phyloP scores from a whole-genome alignment of 257 asterid species.

The Echium plantagineum region DNA sequence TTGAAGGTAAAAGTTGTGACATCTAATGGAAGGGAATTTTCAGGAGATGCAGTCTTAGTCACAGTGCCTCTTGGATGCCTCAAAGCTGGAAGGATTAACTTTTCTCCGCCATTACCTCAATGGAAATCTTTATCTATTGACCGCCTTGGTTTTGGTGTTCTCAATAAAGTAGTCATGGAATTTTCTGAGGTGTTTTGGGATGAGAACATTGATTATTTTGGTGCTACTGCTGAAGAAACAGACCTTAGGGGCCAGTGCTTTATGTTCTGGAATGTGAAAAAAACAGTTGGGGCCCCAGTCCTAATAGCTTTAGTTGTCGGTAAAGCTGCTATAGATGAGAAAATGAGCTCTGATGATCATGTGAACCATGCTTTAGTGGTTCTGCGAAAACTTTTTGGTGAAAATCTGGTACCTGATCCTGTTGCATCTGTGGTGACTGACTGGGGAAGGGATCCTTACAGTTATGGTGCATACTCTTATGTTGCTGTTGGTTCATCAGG shows the following conservation, averaged over 20 bases:
- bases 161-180: slow-evolving; percentile 90
- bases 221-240: slow-evolving; percentile 86
- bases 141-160: slow-evolving; percentile 93
- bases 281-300: slow-evolving; percentile 99
- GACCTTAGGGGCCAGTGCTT: slow-evolving; percentile 87
- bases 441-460: slow-evolving; percentile 96
- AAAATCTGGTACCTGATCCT: slow-evolving; percentile 74
- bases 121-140: slow-evolving; percentile 77
- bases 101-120: slow-evolving; percentile 82
- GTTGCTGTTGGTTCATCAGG: slow-evolving; percentile 99
- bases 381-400: slow-evolving; percentile 92
- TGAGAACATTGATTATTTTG: slow-evolving; percentile 84
- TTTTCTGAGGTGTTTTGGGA: slow-evolving; percentile 97
- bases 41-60: slow-evolving; percentile 85
- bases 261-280: slow-evolving; percentile 98
- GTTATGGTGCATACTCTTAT: slow-evolving; percentile 96
- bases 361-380: slow-evolving; percentile 72
- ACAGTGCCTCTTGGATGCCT: slow-evolving; percentile 97
- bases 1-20: slow-evolving; percentile 66
- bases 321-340: slow-evolving; percentile 83
- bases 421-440: slow-evolving; percentile 90
- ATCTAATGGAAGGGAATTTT: slow-evolving; percentile 63
- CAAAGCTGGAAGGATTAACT: slow-evolving; percentile 71
- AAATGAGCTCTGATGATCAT: slow-evolving; percentile 54
- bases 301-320: slow-evolving; percentile 94